Evolutionary conservation across 2,329 filamentous ascomycete species (phyloP), one percentile per base, ranked within the genome.

Genomic region (Thielaviopsis ethacetica): DNA sequence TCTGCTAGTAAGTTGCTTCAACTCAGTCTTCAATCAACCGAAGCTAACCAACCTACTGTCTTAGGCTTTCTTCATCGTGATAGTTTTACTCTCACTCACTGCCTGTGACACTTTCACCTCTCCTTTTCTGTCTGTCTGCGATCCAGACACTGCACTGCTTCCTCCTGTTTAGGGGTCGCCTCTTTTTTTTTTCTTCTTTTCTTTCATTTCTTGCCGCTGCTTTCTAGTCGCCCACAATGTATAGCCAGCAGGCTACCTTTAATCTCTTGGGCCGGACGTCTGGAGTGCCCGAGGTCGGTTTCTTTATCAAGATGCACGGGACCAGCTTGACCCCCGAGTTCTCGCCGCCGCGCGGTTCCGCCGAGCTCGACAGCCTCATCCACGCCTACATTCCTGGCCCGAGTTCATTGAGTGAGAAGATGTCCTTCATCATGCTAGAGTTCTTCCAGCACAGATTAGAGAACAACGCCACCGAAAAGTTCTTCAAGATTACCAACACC

Each of bases 321-420:
- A 71, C 81, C 58, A 81, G 81, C 56, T 74, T 76, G 54, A 70
- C 76, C 62, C 73, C 84, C 59, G 73, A 88, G 70, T 82, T 88
- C 77, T 70, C 83, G 68, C 77, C 88, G 72, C 71, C 84, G 65
- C 72, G 88, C 70, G 73, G 83, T 67, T 73, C 77, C 62, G 65
- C 78, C 70, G 76, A 87, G 68, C 75, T 84, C 57, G 80, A 83
- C 65, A 71, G 77, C 57, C 70, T 84, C 67, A 75, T 85, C 65
- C 71, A 81, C 67, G 73, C 75, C 62, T 82, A 82, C 67, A 68
- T 84, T 55, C 70, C 77, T 53, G 78, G 80, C 55, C 66, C 76
- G 55, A 73, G 71, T 56, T 72, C 77, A 26, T 76, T 80, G 65
- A 71, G 76, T 65, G 79, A 83, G 65, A 84, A 84, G 75, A 75